Conservation (phyloP, 2,329 filamentous ascomycete genomes). For the Calonectria ilicicola region DNA sequence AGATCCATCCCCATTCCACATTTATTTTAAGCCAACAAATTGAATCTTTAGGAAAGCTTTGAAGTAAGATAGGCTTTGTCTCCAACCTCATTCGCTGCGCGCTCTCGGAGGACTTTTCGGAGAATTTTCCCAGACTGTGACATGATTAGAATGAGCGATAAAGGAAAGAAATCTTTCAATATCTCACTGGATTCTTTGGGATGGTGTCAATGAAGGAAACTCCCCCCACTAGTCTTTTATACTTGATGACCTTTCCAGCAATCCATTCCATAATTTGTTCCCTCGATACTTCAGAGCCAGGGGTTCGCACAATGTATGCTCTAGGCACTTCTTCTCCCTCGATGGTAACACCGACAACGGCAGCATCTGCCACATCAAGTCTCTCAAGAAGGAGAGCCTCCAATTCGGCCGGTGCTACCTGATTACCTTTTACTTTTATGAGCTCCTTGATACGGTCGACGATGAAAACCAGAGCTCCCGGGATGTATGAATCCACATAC, state of each 20-base stretch:
- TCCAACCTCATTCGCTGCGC: constrained; percentile 71
- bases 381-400: constrained; percentile 80
- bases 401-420: constrained; percentile 82
- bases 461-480: constrained; percentile 64
- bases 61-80: neutral
- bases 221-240: constrained; percentile 73
- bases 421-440: constrained; percentile 75
- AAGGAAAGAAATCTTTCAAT: fast-evolving
- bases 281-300: constrained; percentile 55
- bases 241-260: constrained; percentile 71
- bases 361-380: constrained; percentile 76
- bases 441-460: constrained; percentile 78
- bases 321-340: constrained; percentile 68
- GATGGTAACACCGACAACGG: constrained; percentile 63
- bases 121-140: constrained; percentile 74
- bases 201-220: constrained; percentile 73
- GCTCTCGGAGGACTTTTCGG: constrained; percentile 74
- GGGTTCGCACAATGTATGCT: constrained; percentile 68
- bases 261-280: constrained; percentile 66
- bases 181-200: constrained; percentile 72
- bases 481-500: constrained; percentile 69
- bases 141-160: neutral
- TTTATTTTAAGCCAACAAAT: too few species aligned
- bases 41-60: neutral
- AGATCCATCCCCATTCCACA: too few species aligned